phyloP scores from a whole-genome alignment of 2,329 filamentous ascomycete species.

The Botrytis porri region DNA sequence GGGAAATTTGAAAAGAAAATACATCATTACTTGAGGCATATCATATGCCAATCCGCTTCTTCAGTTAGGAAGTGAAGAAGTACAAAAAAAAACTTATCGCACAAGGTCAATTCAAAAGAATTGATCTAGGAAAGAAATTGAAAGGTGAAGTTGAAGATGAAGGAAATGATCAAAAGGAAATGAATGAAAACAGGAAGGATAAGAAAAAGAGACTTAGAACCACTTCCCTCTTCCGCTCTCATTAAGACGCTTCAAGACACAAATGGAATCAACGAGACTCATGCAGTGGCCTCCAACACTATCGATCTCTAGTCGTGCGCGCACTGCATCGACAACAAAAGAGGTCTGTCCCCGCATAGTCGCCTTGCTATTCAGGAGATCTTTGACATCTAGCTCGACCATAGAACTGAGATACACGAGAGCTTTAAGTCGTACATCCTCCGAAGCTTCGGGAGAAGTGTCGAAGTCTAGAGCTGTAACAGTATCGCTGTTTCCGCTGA shows the following conservation, averaged over 20 bases:
- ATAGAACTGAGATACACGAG: constrained; percentile 41
- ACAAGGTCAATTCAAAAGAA: not conserved
- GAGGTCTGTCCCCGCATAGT: constrained; percentile 44
- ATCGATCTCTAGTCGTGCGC: constrained; percentile 48
- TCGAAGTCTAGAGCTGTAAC: not conserved
- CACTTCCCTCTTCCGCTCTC: constrained; percentile 44
- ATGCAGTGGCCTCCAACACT: constrained; percentile 49
- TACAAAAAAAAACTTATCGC: not conserved
- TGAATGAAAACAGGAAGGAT: not conserved
- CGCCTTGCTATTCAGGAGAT: constrained; percentile 40
- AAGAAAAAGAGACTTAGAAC: constrained; percentile 38
- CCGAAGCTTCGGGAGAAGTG: not conserved
- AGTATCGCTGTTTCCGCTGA: not conserved
- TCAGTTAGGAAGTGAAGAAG: not conserved
- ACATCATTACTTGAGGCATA: constrained; percentile 11
- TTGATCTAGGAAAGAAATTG: not conserved
- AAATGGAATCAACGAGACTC: constrained; percentile 52
- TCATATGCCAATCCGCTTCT: not conserved
- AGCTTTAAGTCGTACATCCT: constrained; percentile 29
- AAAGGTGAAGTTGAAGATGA: not conserved
- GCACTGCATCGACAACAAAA: constrained; percentile 49
- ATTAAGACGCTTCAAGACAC: constrained; percentile 52
- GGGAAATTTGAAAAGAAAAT: not conserved
- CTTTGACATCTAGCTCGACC: constrained; percentile 42
- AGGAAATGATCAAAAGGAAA: not conserved